These are phyloP conservation scores for Pichia scutulata DNA, from an alignment of 805 yeast species.

Conservation along the genomic window DNA sequence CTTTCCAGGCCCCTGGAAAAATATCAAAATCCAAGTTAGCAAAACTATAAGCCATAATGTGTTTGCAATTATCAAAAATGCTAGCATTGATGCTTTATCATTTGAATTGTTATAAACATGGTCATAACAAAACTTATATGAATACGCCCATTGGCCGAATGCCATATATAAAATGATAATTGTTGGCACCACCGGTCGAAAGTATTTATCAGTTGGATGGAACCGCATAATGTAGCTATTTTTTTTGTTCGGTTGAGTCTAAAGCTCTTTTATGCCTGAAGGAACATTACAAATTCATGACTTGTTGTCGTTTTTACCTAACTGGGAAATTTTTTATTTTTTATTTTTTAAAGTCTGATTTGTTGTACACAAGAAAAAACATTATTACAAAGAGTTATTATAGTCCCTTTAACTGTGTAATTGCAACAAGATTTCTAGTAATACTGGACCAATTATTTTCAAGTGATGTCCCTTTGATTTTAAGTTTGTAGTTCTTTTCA, in stretches of 20 bases:
- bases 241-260: neutral
- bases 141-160: conserved; percentile 23
- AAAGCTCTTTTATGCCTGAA: too few relatives aligned
- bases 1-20: conserved; percentile 52
- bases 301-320: neutral
- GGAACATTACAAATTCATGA: too few relatives aligned
- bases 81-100: conserved; percentile 24
- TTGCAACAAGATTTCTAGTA: conserved; percentile 19
- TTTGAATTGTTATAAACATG: conserved; percentile 38
- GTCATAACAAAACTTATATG: conserved; percentile 22
- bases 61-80: conserved; percentile 26
- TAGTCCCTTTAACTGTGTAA: conserved; percentile 26
- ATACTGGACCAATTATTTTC: conserved; percentile 15
- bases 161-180: conserved; percentile 17
- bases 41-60: conserved; percentile 22
- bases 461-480: conserved; percentile 7
- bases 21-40: conserved; percentile 38
- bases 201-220: neutral
- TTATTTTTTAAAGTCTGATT: neutral
- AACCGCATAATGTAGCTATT: neutral
- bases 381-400: conserved; percentile 2
- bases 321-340: neutral
- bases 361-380: neutral
- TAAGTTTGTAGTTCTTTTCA: conserved; percentile 22
- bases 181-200: conserved; percentile 10